Evolutionary conservation across 2,329 filamentous ascomycete species (phyloP).

Genomic region (Zasmidium citrigriseum): DNA sequence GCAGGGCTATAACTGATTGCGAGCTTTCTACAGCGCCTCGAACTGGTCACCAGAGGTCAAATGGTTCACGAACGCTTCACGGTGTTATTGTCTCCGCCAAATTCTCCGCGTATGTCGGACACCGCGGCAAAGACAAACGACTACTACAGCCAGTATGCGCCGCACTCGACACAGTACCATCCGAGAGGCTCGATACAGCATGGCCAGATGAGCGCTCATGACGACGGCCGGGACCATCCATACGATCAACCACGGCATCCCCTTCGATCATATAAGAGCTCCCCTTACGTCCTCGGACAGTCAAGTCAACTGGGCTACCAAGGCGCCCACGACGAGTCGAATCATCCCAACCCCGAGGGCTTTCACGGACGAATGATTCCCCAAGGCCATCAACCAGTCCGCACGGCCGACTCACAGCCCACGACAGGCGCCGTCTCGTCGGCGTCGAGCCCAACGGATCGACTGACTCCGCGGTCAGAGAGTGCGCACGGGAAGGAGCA

Average conservation of each 20-base stretch:
- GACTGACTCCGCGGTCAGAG: constrained; percentile 47
- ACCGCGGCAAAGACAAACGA: constrained; percentile 45
- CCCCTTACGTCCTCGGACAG: constrained; percentile 38
- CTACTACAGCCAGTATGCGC: constrained; percentile 45
- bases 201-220: background rate
- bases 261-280: constrained; percentile 47
- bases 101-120: constrained; percentile 53
- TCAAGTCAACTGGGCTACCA: background rate
- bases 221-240: background rate
- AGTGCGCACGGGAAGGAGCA: constrained; percentile 33
- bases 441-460: constrained; percentile 48
- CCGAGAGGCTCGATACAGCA: background rate
- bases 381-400: constrained; percentile 15
- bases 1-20: background rate
- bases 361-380: constrained; percentile 7
- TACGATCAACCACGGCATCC: constrained; percentile 30
- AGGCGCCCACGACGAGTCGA: background rate
- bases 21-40: background rate
- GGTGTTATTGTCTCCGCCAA: constrained; percentile 52
- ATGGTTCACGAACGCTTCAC: constrained; percentile 46
- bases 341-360: no score
- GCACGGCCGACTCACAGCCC: constrained; percentile 3
- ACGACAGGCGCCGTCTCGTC: constrained; percentile 38
- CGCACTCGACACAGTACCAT: constrained; percentile 25
- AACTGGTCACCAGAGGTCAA: constrained; percentile 14